phyloP scores from a whole-genome alignment of 371 early-diverging fungal species.

The Entomophthora muscae region DNA sequence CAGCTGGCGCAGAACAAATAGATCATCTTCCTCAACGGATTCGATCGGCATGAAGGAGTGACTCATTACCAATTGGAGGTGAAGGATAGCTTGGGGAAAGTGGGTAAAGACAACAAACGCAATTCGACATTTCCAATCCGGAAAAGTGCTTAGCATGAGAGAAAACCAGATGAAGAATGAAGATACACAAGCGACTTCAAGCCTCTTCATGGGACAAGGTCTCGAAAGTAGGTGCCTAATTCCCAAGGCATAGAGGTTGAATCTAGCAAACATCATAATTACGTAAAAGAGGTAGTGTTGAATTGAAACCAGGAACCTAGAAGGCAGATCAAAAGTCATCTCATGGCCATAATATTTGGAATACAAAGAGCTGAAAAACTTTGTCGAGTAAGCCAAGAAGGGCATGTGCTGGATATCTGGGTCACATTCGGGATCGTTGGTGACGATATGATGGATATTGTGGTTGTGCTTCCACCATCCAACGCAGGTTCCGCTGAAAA shows the following conservation, averaged over 20 bases:
- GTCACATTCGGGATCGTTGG: slow-evolving; percentile 81
- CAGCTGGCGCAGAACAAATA: slow-evolving; percentile 66
- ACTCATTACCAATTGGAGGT: slow-evolving; percentile 87
- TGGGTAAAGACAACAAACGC: slow-evolving; percentile 63
- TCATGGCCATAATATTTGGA: slow-evolving; percentile 79
- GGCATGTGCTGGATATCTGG: slow-evolving; percentile 96
- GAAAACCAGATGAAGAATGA: slow-evolving; percentile 70
- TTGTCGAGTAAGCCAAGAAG: slow-evolving; percentile 74
- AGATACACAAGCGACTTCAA: slow-evolving; percentile 50
- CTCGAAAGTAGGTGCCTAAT: slow-evolving; percentile 39
- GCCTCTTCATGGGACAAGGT: slow-evolving; percentile 42
- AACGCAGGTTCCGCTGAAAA: slow-evolving; percentile 71
- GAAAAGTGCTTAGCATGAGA: slow-evolving; percentile 40
- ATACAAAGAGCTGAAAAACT: slow-evolving; percentile 60
- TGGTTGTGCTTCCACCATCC: slow-evolving; percentile 97
- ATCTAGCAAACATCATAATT: slow-evolving; percentile 71
- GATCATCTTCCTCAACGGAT: slow-evolving; percentile 47
- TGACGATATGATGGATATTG: slow-evolving; percentile 84
- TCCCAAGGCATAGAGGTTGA: slow-evolving; percentile 73
- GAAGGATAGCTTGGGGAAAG: slow-evolving; percentile 66
- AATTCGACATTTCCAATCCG: slow-evolving; percentile 35
- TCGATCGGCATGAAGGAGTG: slow-evolving; percentile 92
- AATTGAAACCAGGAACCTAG: slow-evolving; percentile 49
- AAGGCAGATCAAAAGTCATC: slow-evolving; percentile 58
- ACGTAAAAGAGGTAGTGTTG: slow-evolving; percentile 82